These are phyloP conservation scores for Camelina hispida DNA, from an alignment of 345 rosid genomes.

Conservation along the genomic window DNA sequence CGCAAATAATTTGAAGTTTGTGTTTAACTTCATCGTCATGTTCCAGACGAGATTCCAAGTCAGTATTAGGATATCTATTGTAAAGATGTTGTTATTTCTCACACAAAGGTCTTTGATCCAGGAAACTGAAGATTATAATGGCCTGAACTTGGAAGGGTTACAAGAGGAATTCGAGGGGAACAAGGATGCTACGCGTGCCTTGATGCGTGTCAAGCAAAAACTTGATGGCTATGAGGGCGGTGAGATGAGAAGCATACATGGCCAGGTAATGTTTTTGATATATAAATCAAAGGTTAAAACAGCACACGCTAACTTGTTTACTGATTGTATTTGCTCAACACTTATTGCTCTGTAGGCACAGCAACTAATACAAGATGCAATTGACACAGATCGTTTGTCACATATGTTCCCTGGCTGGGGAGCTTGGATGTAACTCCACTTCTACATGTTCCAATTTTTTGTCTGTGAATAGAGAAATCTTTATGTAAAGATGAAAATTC, in stretches of 20 bases:
- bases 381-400: constrained; percentile 78
- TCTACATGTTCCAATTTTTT: constrained; percentile 5
- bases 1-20: not conserved
- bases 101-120: constrained; percentile 39
- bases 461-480: constrained; percentile 20
- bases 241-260: constrained; percentile 89
- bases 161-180: constrained; percentile 86
- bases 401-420: constrained; percentile 98
- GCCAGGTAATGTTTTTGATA: constrained; percentile 66
- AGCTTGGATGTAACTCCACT: constrained; percentile 71
- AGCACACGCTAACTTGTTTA: constrained; percentile 11
- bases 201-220: constrained; percentile 92
- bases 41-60: not conserved
- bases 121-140: constrained; percentile 77
- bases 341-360: constrained; percentile 60
- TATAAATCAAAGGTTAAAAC: constrained; percentile 1
- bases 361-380: constrained; percentile 95
- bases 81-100: constrained; percentile 13
- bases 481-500: not conserved
- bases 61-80: not conserved
- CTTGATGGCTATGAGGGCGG: constrained; percentile 98
- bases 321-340: constrained; percentile 21
- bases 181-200: constrained; percentile 92
- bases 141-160: constrained; percentile 66
- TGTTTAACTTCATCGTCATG: constrained; percentile 16